Evolutionary conservation across 2,329 filamentous ascomycete genomes (phyloP).

Genomic region (Diaporthe velutina): DNA sequence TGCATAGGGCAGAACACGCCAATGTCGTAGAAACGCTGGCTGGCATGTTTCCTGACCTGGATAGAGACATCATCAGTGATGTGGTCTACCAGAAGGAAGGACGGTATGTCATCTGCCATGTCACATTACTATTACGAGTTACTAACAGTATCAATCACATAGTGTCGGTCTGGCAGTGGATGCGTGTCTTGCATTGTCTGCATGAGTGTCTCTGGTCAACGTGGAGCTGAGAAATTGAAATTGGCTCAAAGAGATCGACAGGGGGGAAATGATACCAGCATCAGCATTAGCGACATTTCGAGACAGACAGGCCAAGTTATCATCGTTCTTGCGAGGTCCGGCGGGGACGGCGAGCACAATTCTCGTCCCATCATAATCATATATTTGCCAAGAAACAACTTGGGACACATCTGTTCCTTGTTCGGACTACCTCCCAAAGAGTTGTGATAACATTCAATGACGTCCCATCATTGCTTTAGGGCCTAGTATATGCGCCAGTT

Average conservation of each 20-base stretch:
- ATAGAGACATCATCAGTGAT: constrained; percentile 94
- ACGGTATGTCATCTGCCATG: constrained; percentile 73
- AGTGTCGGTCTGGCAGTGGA: constrained; percentile 89
- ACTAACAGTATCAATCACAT: constrained; percentile 43
- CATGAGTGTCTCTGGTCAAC: constrained; percentile 44
- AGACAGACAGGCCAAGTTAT: background rate
- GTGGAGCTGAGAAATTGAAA: background rate
- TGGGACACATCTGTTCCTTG: background rate
- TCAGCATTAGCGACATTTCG: constrained; percentile 25
- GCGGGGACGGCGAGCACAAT: background rate
- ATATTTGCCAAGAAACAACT: background rate
- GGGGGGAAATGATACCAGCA: constrained; percentile 14
- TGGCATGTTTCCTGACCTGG: constrained; percentile 96
- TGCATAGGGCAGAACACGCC: constrained; percentile 86
- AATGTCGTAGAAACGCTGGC: constrained; percentile 94
- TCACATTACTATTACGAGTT: constrained; percentile 16
- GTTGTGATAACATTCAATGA: background rate
- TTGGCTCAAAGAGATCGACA: background rate
- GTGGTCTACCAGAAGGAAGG: constrained; percentile 97
- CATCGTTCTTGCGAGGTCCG: background rate
- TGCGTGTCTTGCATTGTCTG: constrained; percentile 80
- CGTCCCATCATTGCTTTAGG: background rate
- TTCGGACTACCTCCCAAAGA: no score
- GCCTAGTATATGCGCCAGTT: no score
- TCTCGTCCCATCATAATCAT: constrained; percentile 2